Conservation (phyloP, 306 rosid genomes). For the Trifolium subterraneum region DNA sequence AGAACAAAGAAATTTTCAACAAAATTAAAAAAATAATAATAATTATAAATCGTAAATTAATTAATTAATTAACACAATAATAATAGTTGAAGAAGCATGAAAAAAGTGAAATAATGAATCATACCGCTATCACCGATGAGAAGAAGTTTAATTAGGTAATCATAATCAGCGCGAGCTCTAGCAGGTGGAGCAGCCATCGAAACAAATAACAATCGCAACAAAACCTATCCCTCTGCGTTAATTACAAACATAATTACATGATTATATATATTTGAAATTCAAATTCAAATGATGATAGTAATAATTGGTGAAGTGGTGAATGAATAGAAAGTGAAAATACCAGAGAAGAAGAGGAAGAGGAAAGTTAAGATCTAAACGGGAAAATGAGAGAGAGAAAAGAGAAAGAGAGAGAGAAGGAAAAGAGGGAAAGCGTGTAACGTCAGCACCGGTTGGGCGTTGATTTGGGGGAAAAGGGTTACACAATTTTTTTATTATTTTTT, state of each 20-base stretch:
- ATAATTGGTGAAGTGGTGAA: not conserved
- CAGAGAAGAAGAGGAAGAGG: conserved; percentile 41
- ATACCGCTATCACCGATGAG: conserved; percentile 98
- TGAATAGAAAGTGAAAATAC: conserved; percentile 31
- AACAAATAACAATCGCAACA: conserved; percentile 17
- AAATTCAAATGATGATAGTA: not conserved
- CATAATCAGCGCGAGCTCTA: conserved; percentile 97
- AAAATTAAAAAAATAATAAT: not conserved
- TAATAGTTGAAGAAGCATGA: no score
- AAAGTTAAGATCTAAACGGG: conserved; percentile 48
- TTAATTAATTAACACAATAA: no score
- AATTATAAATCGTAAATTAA: not conserved
- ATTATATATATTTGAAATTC: not conserved
- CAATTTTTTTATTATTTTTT: no score
- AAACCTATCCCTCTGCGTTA: conserved; percentile 38
- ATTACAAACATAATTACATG: not conserved
- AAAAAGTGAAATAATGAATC: conserved; percentile 15
- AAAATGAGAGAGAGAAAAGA: conserved; percentile 7
- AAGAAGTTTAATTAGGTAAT: conserved; percentile 91
- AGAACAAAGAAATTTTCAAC: conserved; percentile 1
- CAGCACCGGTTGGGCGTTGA: conserved; percentile 66
- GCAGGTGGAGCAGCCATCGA: conserved; percentile 91
- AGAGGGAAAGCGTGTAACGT: conserved; percentile 43
- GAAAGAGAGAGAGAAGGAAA: conserved; percentile 37
- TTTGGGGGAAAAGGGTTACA: not conserved